These are phyloP conservation scores for Eustoma russellianum DNA, from an alignment of 257 asterid species.

Conservation along the genomic window DNA sequence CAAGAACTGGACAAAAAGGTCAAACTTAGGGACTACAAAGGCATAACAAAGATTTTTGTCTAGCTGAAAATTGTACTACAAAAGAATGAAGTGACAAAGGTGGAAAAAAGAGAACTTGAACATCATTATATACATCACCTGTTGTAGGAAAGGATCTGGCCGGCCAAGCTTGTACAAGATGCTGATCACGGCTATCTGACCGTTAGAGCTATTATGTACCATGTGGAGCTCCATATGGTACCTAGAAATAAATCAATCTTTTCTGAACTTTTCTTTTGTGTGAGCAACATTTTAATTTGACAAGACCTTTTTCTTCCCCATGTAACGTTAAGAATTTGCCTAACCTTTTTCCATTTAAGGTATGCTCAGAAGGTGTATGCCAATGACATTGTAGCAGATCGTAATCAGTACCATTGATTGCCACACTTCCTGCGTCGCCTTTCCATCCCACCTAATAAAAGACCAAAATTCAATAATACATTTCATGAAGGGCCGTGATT, in stretches of 20 bases:
- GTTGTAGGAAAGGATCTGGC: constrained; percentile 42
- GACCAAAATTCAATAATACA: background rate
- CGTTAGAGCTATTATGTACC: constrained; percentile 40
- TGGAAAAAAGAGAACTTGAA: too few species aligned
- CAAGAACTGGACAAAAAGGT: constrained; percentile 26
- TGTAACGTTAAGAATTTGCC: too few species aligned
- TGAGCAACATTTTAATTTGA: background rate
- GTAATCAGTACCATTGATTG: constrained; percentile 33
- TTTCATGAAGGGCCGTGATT: too few species aligned
- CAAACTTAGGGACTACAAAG: background rate
- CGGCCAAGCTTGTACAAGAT: constrained; percentile 47
- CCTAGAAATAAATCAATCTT: constrained; percentile 18
- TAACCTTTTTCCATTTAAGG: constrained; percentile 44
- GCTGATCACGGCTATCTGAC: constrained; percentile 43
- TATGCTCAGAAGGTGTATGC: constrained; percentile 87
- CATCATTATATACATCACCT: constrained; percentile 16
- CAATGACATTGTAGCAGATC: constrained; percentile 49
- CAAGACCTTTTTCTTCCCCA: too few species aligned
- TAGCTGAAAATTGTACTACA: background rate
- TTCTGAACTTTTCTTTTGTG: background rate
- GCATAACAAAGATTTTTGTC: background rate
- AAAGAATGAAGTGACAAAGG: background rate
- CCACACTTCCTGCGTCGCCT: constrained; percentile 53
- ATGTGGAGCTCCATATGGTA: constrained; percentile 57
- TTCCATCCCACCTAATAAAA: constrained; percentile 46